Evolutionary conservation across 768 basidiomycete genomes (phyloP).

Genomic region (Leccinum incarnatum): DNA sequence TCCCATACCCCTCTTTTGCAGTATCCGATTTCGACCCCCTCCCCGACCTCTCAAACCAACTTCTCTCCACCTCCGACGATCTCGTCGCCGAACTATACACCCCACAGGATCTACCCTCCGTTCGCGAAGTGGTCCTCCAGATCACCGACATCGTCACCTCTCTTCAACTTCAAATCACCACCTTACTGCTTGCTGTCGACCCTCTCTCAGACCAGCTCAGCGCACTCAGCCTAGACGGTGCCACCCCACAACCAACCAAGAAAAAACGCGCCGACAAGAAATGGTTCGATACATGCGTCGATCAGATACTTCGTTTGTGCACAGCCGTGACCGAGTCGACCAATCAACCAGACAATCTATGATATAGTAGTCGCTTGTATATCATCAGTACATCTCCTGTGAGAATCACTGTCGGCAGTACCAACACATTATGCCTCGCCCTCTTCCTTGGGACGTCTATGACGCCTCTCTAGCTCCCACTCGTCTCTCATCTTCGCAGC

Average conservation of each 20-base stretch:
- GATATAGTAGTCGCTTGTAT: slow-evolving; percentile 14
- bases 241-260: slow-evolving; percentile 7
- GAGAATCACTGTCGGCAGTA: neutral
- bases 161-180: slow-evolving; percentile 32
- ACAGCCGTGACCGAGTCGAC: slow-evolving; percentile 30
- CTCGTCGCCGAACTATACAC: slow-evolving; percentile 63
- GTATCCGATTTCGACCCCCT: slow-evolving; percentile 48
- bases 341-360: slow-evolving; percentile 6
- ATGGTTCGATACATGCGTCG: slow-evolving; percentile 68
- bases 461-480: slow-evolving; percentile 43
- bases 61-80: slow-evolving; percentile 61
- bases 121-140: slow-evolving; percentile 39
- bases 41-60: slow-evolving; percentile 44
- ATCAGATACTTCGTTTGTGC: slow-evolving; percentile 52
- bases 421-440: slow-evolving; percentile 34
- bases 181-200: slow-evolving; percentile 23
- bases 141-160: slow-evolving; percentile 38
- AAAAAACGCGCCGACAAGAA: slow-evolving; percentile 40
- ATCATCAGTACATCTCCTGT: slow-evolving; percentile 17
- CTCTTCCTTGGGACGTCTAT: slow-evolving; percentile 27
- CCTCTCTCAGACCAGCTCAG: slow-evolving; percentile 26
- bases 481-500: slow-evolving; percentile 57
- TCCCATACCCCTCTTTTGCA: slow-evolving; percentile 33
- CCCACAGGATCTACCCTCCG: slow-evolving; percentile 50
- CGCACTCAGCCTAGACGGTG: slow-evolving; percentile 19